Evolutionary conservation across 768 basidiomycete genomes (phyloP).

Genomic region (Amylocystis lapponica): DNA sequence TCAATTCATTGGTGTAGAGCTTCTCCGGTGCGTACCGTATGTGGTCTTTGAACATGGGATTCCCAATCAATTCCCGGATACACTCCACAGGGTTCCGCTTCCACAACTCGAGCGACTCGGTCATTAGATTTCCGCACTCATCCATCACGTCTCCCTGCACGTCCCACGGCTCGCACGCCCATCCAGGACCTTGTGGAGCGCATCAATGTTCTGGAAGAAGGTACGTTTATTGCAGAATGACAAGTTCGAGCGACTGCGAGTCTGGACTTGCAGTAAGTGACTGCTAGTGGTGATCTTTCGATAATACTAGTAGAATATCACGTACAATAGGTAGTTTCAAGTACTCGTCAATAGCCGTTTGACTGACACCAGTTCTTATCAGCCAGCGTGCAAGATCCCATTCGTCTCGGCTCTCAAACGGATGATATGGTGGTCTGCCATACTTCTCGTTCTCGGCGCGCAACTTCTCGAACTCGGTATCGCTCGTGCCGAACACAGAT

Average conservation of each 20-base stretch:
- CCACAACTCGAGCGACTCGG: slow-evolving; percentile 28
- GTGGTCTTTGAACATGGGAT: slow-evolving; percentile 24
- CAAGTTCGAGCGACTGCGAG: slow-evolving; percentile 1
- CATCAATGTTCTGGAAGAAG: slow-evolving; percentile 17
- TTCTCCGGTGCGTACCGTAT: slow-evolving; percentile 31
- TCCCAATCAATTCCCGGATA: slow-evolving; percentile 29
- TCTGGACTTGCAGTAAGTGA: background rate
- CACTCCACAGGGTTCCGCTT: slow-evolving; percentile 31
- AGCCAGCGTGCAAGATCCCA: slow-evolving; percentile 19
- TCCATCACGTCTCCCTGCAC: slow-evolving; percentile 10
- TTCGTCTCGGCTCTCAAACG: slow-evolving; percentile 12
- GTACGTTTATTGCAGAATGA: slow-evolving; percentile 15
- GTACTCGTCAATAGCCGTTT: slow-evolving; percentile 19
- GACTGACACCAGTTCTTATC: slow-evolving; percentile 8
- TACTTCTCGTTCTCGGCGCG: background rate
- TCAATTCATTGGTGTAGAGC: slow-evolving; percentile 25
- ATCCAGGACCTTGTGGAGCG: slow-evolving; percentile 11
- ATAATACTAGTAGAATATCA: background rate
- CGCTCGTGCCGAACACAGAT: background rate
- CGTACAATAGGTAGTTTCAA: slow-evolving; percentile 16
- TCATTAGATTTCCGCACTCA: slow-evolving; percentile 6
- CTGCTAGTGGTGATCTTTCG: background rate
- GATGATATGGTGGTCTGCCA: slow-evolving; percentile 5
- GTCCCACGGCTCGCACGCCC: slow-evolving; percentile 13
- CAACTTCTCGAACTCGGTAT: slow-evolving; percentile 9